phyloP scores from a whole-genome alignment of 2,329 filamentous ascomycete species.

The Phialophora expanda region DNA sequence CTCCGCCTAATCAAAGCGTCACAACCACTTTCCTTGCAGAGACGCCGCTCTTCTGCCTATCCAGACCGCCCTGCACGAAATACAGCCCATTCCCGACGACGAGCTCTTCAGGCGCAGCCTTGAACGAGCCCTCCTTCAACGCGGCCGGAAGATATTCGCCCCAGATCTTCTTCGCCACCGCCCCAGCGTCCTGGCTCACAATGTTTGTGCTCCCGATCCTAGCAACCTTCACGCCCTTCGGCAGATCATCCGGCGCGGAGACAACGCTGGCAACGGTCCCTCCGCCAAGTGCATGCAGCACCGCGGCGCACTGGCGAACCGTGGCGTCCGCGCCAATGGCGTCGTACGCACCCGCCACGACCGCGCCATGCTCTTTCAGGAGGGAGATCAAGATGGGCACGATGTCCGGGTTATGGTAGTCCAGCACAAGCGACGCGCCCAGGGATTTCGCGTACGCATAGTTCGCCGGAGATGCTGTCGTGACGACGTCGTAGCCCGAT shows the following conservation, averaged over 20 bases:
- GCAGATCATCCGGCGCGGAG: constrained; percentile 12
- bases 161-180: constrained; percentile 59
- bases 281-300: constrained; percentile 21
- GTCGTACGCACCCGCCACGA: constrained; percentile 24
- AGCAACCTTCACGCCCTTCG: constrained; percentile 18
- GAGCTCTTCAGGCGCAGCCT: neutral
- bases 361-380: constrained; percentile 17
- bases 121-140: constrained; percentile 4
- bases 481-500: constrained; percentile 50
- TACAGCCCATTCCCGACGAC: constrained; percentile 37
- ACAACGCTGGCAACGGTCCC: constrained; percentile 21
- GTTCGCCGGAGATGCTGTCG: constrained; percentile 7
- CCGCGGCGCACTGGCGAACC: constrained; percentile 16
- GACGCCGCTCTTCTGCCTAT: constrained; percentile 47
- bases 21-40: constrained; percentile 50
- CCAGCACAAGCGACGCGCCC: constrained; percentile 52
- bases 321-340: constrained; percentile 25
- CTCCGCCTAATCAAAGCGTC: constrained; percentile 7
- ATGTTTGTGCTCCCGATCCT: constrained; percentile 53
- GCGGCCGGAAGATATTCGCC: constrained; percentile 14
- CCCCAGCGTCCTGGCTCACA: constrained; percentile 56
- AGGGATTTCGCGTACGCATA: constrained; percentile 45
- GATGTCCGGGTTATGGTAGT: constrained; percentile 46
- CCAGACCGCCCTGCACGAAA: constrained; percentile 46
- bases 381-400: constrained; percentile 26